Conservation (phyloP, 2,329 filamentous ascomycete genomes). For the Diaporthe batatas region DNA sequence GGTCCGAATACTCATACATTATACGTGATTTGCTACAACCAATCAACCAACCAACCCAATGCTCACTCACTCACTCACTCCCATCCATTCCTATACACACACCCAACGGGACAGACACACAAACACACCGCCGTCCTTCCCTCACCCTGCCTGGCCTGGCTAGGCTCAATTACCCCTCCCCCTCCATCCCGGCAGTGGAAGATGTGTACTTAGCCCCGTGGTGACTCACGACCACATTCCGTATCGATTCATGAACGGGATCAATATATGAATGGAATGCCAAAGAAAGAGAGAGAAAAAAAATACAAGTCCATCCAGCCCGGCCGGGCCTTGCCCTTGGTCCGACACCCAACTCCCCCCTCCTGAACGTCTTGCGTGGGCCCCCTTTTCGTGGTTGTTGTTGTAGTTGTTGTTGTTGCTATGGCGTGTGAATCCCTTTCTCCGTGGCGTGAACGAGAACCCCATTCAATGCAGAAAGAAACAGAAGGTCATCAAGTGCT, state of each 20-base stretch:
- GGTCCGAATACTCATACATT: constrained; percentile 28
- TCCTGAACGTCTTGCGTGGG: neutral
- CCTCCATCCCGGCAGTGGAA: too few relatives aligned
- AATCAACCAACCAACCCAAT: neutral
- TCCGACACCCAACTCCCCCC: constrained; percentile 3
- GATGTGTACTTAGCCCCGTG: too few relatives aligned
- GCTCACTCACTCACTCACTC: neutral
- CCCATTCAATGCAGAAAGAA: constrained; percentile 2
- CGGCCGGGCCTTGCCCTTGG: neutral
- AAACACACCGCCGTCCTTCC: neutral
- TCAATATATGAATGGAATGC: constrained; percentile 23
- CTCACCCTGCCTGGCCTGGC: too few relatives aligned
- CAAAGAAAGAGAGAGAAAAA: too few relatives aligned
- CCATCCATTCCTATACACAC: constrained; percentile 1
- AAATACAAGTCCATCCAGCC: neutral
- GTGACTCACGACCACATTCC: too few relatives aligned
- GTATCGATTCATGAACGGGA: neutral
- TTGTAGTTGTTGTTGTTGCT: neutral
- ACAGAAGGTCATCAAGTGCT: neutral
- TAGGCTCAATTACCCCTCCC: too few relatives aligned
- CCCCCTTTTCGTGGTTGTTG: too few relatives aligned
- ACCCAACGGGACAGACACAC: neutral
- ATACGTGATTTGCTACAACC: constrained; percentile 22
- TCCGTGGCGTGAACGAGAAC: neutral
- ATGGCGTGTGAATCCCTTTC: neutral